These are phyloP conservation scores for Lichtheimia ramosa DNA, from an alignment of 371 early-diverging fungal species.

Conservation along the genomic window DNA sequence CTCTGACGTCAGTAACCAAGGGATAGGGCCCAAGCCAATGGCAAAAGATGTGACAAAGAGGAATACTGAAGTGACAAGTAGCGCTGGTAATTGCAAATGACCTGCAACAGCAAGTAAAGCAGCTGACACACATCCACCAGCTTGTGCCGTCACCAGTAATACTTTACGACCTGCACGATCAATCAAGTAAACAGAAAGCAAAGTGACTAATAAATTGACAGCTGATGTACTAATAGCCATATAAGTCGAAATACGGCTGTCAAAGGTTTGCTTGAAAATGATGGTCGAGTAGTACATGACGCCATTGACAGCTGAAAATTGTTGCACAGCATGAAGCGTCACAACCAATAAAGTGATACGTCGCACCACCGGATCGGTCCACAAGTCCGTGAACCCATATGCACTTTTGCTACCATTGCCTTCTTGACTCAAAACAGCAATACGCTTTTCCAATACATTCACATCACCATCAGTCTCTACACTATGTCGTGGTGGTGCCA, in stretches of 20 bases:
- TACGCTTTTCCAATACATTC: neutral
- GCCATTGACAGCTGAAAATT: slow-evolving; percentile 87
- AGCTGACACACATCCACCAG: slow-evolving; percentile 58
- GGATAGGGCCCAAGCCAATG: slow-evolving; percentile 83
- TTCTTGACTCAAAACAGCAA: neutral
- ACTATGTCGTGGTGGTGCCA: neutral
- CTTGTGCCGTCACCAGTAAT: slow-evolving; percentile 64
- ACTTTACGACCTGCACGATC: slow-evolving; percentile 76
- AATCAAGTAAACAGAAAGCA: slow-evolving; percentile 58
- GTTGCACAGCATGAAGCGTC: slow-evolving; percentile 61
- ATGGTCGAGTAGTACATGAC: slow-evolving; percentile 80
- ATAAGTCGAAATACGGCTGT: slow-evolving; percentile 50
- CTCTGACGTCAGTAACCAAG: slow-evolving; percentile 79
- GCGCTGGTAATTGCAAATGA: slow-evolving; percentile 37
- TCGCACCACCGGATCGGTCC: slow-evolving; percentile 42
- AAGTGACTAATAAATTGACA: slow-evolving; percentile 62
- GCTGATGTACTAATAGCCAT: slow-evolving; percentile 62
- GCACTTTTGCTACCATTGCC: slow-evolving; percentile 6
- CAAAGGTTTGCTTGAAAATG: slow-evolving; percentile 50
- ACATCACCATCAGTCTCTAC: neutral
- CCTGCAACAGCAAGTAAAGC: slow-evolving; percentile 58
- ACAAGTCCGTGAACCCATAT: slow-evolving; percentile 26
- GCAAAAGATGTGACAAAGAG: slow-evolving; percentile 84
- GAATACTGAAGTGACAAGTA: slow-evolving; percentile 68
- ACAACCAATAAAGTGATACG: slow-evolving; percentile 59